Evolutionary conservation across 371 early-diverging fungal genomes (phyloP).

Genomic region (Dentiscutata heterogama): DNA sequence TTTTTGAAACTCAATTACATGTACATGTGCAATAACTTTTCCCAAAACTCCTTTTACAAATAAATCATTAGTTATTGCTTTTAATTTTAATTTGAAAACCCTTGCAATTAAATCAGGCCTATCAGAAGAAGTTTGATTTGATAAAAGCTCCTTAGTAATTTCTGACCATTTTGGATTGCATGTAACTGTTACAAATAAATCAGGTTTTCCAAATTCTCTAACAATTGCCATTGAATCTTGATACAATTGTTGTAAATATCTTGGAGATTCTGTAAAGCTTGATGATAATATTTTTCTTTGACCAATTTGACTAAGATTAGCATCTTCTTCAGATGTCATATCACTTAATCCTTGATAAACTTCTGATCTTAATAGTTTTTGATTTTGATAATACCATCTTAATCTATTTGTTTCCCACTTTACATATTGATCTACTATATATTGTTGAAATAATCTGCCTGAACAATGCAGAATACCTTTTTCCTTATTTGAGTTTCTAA

Average conservation of each 20-base stretch:
- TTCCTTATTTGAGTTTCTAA: not conserved
- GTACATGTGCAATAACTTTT: no score
- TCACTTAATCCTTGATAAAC: not conserved
- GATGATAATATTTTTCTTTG: conserved; percentile 1
- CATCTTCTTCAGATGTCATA: not conserved
- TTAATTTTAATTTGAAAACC: conserved; percentile 28
- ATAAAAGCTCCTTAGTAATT: not conserved
- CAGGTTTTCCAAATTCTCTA: conserved; percentile 16
- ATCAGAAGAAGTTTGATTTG: not conserved
- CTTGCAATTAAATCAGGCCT: not conserved
- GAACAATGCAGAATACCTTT: not conserved
- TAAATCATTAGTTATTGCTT: not conserved
- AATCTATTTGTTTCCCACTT: conserved; percentile 37
- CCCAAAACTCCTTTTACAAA: not conserved
- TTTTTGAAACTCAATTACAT: no score
- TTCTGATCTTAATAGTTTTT: not conserved
- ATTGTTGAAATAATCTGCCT: conserved; percentile 35
- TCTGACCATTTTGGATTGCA: conserved; percentile 10
- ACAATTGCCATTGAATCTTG: conserved; percentile 28
- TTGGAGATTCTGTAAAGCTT: not conserved
- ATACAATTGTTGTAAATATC: not conserved
- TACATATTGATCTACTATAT: conserved; percentile 44
- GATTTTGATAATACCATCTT: not conserved
- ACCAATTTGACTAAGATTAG: not conserved
- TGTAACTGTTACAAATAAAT: conserved; percentile 1